These are phyloP conservation scores for Carex cristatella DNA, from an alignment of 176 grass and related monocot genomes.

Conservation along the genomic window DNA sequence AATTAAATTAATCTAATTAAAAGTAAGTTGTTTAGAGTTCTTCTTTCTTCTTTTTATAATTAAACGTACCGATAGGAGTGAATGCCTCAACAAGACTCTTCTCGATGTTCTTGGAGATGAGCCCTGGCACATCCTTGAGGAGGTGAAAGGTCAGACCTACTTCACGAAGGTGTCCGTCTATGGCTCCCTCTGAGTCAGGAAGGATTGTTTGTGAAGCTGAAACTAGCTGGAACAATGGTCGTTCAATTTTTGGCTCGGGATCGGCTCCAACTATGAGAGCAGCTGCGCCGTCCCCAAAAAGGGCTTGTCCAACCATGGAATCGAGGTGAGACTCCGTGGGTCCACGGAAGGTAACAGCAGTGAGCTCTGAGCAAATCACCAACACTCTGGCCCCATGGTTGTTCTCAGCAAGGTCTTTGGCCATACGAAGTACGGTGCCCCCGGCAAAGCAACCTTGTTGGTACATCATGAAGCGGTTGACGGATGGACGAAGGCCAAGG, in stretches of 20 bases:
- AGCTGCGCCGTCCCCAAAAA: neutral
- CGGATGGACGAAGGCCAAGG: neutral
- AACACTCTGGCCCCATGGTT: neutral
- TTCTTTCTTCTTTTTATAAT: neutral
- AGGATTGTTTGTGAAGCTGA: neutral
- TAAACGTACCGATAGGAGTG: neutral
- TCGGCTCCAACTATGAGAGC: neutral
- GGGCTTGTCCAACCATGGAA: conserved; percentile 4
- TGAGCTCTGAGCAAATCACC: conserved; percentile 13
- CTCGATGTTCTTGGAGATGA: neutral
- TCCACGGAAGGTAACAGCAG: conserved; percentile 5
- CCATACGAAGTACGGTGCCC: neutral
- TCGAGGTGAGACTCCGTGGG: neutral
- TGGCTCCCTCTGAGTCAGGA: conserved; percentile 1
- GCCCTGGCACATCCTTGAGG: conserved; percentile 5
- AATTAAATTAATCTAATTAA: neutral
- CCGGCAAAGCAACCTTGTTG: neutral
- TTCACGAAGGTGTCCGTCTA: conserved; percentile 17
- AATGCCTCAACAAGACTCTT: conserved; percentile 17
- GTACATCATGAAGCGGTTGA: conserved; percentile 18
- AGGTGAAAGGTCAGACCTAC: conserved; percentile 17
- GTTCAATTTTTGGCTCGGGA: neutral
- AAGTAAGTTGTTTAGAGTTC: neutral
- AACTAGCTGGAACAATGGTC: neutral
- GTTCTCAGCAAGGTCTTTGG: conserved; percentile 11